phyloP scores from a whole-genome alignment of 148 eudicot species.

The Talinum fruticosum region DNA sequence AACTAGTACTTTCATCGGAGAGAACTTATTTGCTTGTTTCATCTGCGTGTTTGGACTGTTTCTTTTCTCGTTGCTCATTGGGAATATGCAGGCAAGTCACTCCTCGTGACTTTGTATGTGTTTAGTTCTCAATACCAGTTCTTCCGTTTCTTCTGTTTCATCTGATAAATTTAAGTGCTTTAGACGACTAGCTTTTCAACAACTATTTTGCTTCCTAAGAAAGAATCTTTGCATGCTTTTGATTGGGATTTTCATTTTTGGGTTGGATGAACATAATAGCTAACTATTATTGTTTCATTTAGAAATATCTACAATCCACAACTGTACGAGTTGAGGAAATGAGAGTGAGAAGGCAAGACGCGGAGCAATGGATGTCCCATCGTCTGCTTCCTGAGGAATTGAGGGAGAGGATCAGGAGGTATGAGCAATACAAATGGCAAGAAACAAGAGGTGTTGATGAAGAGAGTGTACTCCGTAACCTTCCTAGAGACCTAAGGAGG shows the following conservation, averaged over 20 bases:
- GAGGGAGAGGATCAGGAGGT: conserved; percentile 49
- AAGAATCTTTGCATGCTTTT: not conserved
- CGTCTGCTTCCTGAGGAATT: conserved; percentile 62
- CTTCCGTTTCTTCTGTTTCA: not conserved
- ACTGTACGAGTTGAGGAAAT: conserved; percentile 62
- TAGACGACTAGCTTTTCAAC: not conserved
- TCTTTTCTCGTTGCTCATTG: conserved; percentile 72
- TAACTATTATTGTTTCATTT: not conserved
- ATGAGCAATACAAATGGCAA: conserved; percentile 76
- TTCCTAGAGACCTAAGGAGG: conserved; percentile 72
- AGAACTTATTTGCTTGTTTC: conserved; percentile 53
- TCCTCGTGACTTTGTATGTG: not conserved
- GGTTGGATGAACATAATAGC: not conserved
- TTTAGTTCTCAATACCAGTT: not conserved
- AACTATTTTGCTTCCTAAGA: not conserved
- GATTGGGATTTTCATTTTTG: not conserved
- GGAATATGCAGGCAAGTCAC: conserved; percentile 72
- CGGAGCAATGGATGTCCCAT: conserved; percentile 81
- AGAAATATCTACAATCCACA: conserved; percentile 68
- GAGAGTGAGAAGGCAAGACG: conserved; percentile 63
- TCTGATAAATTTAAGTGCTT: not conserved
- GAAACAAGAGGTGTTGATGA: conserved; percentile 70
- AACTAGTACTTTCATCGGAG: conserved; percentile 60
- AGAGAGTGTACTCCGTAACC: conserved; percentile 47
- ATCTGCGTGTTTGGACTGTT: conserved; percentile 63